phyloP scores from a whole-genome alignment of 768 basidiomycete genomes.

The Suillus decipiens region DNA sequence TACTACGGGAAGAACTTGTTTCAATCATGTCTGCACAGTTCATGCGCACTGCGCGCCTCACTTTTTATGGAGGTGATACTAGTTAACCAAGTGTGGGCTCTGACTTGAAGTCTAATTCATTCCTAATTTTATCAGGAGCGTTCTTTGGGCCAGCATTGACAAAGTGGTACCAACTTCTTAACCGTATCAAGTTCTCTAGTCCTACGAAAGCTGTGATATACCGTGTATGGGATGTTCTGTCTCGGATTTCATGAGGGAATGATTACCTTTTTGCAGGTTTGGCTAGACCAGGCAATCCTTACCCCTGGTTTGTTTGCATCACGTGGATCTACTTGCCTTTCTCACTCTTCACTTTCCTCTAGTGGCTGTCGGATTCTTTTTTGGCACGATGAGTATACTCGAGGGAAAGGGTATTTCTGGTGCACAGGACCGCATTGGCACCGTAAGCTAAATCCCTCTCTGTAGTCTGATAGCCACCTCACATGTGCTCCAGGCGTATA shows the following conservation, averaged over 20 bases:
- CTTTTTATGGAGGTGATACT: slow-evolving; percentile 68
- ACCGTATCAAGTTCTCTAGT: slow-evolving; percentile 65
- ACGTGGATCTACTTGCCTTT: neutral
- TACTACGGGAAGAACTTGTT: neutral
- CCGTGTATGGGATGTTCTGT: slow-evolving; percentile 45
- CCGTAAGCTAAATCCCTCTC: slow-evolving; percentile 24
- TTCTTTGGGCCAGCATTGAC: slow-evolving; percentile 84
- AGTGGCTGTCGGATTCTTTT: slow-evolving; percentile 56
- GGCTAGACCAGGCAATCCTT: slow-evolving; percentile 77
- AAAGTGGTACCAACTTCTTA: slow-evolving; percentile 77
- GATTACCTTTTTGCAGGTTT: slow-evolving; percentile 51
- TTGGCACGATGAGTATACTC: slow-evolving; percentile 76
- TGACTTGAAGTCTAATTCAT: neutral
- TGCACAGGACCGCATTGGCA: slow-evolving; percentile 49
- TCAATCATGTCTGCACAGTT: slow-evolving; percentile 38
- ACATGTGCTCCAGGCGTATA: slow-evolving; percentile 54
- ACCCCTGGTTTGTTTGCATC: slow-evolving; percentile 56
- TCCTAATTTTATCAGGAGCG: slow-evolving; percentile 40
- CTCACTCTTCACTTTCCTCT: slow-evolving; percentile 9
- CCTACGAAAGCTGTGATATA: slow-evolving; percentile 61
- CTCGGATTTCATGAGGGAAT: neutral
- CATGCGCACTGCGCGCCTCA: slow-evolving; percentile 60
- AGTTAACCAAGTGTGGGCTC: neutral
- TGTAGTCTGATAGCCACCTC: neutral
- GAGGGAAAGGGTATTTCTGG: slow-evolving; percentile 67